A percentile compares a stretch with the other conserved stretches of the same genome.
phyloP scores from a whole-genome alignment of 2,329 filamentous ascomycete species.

The Fusarium continuum region DNA sequence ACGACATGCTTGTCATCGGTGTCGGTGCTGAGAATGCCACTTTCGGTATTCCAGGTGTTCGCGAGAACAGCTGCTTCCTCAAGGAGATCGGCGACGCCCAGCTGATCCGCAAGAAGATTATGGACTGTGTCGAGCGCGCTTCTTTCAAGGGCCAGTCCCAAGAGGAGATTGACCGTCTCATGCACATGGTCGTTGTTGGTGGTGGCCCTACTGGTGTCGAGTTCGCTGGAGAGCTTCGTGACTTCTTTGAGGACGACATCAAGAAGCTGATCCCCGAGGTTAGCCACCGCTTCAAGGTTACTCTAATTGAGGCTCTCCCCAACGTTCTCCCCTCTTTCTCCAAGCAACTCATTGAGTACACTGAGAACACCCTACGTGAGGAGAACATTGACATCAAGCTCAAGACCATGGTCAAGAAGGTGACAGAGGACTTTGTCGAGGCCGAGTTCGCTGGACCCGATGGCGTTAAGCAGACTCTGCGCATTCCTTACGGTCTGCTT shows the following conservation, averaged over 20 bases:
- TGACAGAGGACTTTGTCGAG: constrained; percentile 92
- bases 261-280: constrained; percentile 98
- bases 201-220: constrained; percentile 97
- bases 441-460: constrained; percentile 84
- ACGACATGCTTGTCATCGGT: constrained; percentile 97
- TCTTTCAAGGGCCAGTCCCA: constrained; percentile 95
- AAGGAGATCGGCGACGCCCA: constrained; percentile 98
- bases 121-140: constrained; percentile 99
- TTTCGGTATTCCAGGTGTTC: constrained; percentile 95
- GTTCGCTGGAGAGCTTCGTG: constrained; percentile 96
- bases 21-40: constrained; percentile 98
- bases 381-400: constrained; percentile 97
- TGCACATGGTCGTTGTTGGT: constrained; percentile 97
- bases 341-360: constrained; percentile 99
- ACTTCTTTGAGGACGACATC: constrained; percentile 98
- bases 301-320: constrained; percentile 94
- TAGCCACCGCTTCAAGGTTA: constrained; percentile 93
- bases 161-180: constrained; percentile 89
- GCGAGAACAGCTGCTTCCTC: constrained; percentile 95
- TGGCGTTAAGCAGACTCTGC: constrained; percentile 82
- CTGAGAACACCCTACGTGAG: constrained; percentile 98
- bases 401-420: constrained; percentile 99
- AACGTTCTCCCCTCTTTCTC: constrained; percentile 98
- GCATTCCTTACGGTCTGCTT: constrained; percentile 91
- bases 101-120: constrained; percentile 96